phyloP scores from a whole-genome alignment of 441 rosid species.

The Bruguiera hainesii region DNA sequence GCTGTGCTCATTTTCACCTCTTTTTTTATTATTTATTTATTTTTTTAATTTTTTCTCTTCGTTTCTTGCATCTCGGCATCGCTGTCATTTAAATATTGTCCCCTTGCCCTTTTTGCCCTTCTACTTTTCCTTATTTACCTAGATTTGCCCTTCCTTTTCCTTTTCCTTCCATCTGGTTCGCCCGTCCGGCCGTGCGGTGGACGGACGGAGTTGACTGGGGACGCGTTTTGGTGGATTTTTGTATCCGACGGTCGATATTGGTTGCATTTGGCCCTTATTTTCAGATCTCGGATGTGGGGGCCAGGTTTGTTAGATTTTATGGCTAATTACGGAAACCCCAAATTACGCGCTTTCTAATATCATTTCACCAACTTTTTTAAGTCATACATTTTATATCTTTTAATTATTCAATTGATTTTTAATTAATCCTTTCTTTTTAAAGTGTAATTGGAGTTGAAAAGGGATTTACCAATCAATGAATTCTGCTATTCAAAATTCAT shows the following conservation, averaged over 20 bases:
- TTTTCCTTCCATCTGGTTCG: background rate
- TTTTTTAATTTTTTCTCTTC: too few relatives aligned
- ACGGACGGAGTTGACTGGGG: background rate
- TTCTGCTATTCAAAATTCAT: too few relatives aligned
- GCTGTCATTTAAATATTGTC: slow-evolving; percentile 38
- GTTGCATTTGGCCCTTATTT: background rate
- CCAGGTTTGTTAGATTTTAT: too few relatives aligned
- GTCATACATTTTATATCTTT: too few relatives aligned
- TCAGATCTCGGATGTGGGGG: slow-evolving; percentile 1
- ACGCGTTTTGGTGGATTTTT: background rate
- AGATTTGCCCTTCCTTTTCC: slow-evolving; percentile 1
- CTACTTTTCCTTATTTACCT: slow-evolving; percentile 10
- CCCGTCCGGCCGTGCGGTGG: background rate
- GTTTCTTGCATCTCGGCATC: slow-evolving; percentile 13
- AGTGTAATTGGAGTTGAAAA: too few relatives aligned
- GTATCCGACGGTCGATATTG: slow-evolving; percentile 12
- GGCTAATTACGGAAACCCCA: too few relatives aligned
- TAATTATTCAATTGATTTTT: too few relatives aligned
- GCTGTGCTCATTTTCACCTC: slow-evolving; percentile 26
- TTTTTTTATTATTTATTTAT: background rate
- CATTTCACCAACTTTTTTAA: too few relatives aligned
- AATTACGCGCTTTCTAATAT: too few relatives aligned
- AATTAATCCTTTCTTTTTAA: too few relatives aligned
- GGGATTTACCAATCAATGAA: too few relatives aligned
- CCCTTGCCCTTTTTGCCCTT: slow-evolving; percentile 18